Evolutionary conservation across 192 early-diverging fungal genomes (phyloP), one percentile per base, ranked within the genome.

Genomic region (Mortierella claussenii): DNA sequence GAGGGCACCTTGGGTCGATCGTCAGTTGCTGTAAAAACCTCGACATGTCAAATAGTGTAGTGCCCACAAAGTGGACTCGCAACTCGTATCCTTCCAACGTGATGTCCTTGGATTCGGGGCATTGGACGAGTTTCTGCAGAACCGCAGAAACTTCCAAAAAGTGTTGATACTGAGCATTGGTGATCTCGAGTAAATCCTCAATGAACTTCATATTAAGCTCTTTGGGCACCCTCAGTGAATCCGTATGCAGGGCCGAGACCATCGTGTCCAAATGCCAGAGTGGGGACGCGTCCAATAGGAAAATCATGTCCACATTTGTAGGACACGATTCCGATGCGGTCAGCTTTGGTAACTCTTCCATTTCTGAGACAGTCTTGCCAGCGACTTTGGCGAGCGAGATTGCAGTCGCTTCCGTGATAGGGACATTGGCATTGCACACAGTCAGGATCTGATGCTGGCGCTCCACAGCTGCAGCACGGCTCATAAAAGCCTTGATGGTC

Each of bases 231-330:
- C 59, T 52, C 27, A 76, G 24, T 2, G 73, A 67, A 50, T 76
- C 73, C 20, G 73, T 76, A 37, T 76, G 73, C 17, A 76, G 40
- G 21, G 73, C 73, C 1, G 73, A 34, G 11, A 76, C 73, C 73
- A 76, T 76, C 10, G 73, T 76, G 24, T 76, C 73, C 28, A 76
- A 24, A 21, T 76, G 73, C 73, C 73, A 76, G 20, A 76, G 54
- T 10, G 73, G 73, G 0, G 73, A 76, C n/a, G 73, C 73, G 57
- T 76, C 73, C 0, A 76, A 48, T 17, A 76, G 32, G 40, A 76
- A 76, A 21, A 47, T 65, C 73, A 76, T 76, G 47, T 76, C 73
- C 37, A 76, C 73, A 31, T 67, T 66, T 13, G 73, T 76, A n/a
- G 64, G 73, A 26, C 73, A 76, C 2, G 58, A 28, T 2, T 66